Evolutionary conservation across 768 basidiomycete species (phyloP).

Genomic region (Agaricus subrufescens): DNA sequence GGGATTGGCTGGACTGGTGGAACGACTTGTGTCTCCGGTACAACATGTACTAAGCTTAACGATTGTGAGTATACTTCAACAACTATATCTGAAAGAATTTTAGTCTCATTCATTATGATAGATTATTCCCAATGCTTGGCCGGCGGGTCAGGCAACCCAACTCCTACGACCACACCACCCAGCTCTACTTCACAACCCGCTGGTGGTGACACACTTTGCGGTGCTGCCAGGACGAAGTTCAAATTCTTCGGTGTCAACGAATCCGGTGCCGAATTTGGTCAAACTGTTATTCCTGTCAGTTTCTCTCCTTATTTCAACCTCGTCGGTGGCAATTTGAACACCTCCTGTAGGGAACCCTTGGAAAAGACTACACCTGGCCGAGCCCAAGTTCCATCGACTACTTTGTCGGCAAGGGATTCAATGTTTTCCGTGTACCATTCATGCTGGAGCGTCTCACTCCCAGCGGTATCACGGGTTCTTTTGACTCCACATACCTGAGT

Average conservation of each 20-base stretch:
- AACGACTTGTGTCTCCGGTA: constrained; percentile 37
- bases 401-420: constrained; percentile 53
- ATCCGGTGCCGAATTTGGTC: constrained; percentile 60
- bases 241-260: constrained; percentile 60
- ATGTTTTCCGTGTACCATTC: constrained; percentile 62
- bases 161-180: neutral
- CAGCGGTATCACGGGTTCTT: constrained; percentile 48
- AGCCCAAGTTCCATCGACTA: constrained; percentile 38
- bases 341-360: constrained; percentile 27
- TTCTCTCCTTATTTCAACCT: neutral
- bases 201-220: constrained; percentile 6
- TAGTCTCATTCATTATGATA: constrained; percentile 14
- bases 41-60: constrained; percentile 33
- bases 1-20: constrained; percentile 37
- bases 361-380: constrained; percentile 49
- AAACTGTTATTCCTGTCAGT: constrained; percentile 40
- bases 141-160: constrained; percentile 18
- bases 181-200: neutral
- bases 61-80: constrained; percentile 26
- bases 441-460: constrained; percentile 51
- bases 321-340: neutral
- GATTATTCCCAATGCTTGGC: constrained; percentile 44
- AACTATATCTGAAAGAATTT: neutral
- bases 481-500: constrained; percentile 47
- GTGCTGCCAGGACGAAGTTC: constrained; percentile 42